Evolutionary conservation across 306 rosid genomes (phyloP).

Genomic region (Canavalia gladiata): DNA sequence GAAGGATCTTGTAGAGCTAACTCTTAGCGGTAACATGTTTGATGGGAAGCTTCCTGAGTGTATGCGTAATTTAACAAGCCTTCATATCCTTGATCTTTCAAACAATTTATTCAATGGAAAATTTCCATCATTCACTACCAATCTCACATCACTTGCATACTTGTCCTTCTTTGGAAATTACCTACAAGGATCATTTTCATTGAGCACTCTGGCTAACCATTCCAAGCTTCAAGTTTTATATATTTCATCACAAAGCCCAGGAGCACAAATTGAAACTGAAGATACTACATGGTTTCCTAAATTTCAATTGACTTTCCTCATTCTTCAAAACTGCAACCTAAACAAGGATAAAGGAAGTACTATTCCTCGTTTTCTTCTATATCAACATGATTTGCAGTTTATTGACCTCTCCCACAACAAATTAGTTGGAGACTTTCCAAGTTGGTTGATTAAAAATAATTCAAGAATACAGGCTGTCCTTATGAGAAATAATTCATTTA

Average conservation of each 20-base stretch:
- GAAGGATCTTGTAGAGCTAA: slow-evolving; percentile 12
- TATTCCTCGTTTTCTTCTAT: slow-evolving; percentile 38
- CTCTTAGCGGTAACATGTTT: neutral
- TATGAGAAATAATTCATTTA: neutral
- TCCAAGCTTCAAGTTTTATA: slow-evolving; percentile 21
- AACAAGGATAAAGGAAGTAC: neutral
- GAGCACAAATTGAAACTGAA: slow-evolving; percentile 37
- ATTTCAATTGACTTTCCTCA: slow-evolving; percentile 31
- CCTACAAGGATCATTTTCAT: slow-evolving; percentile 39
- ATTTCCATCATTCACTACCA: slow-evolving; percentile 7
- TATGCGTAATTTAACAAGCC: slow-evolving; percentile 10
- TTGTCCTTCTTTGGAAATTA: neutral
- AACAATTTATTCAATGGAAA: neutral
- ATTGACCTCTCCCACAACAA: slow-evolving; percentile 37
- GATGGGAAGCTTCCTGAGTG: neutral
- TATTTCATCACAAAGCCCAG: neutral
- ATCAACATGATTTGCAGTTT: slow-evolving; percentile 1
- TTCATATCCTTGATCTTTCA: neutral
- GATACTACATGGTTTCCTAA: slow-evolving; percentile 24
- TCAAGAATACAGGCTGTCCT: neutral
- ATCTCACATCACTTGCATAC: slow-evolving; percentile 14
- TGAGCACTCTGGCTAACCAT: slow-evolving; percentile 41
- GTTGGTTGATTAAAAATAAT: slow-evolving; percentile 40
- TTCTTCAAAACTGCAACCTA: slow-evolving; percentile 10
- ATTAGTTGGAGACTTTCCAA: slow-evolving; percentile 17